Percentiles rank a stretch among this genome's conserved stretches.
These are phyloP conservation scores for Sorghum bicolor DNA, from an alignment of 176 grass and related monocot species.

Conservation along the genomic window DNA sequence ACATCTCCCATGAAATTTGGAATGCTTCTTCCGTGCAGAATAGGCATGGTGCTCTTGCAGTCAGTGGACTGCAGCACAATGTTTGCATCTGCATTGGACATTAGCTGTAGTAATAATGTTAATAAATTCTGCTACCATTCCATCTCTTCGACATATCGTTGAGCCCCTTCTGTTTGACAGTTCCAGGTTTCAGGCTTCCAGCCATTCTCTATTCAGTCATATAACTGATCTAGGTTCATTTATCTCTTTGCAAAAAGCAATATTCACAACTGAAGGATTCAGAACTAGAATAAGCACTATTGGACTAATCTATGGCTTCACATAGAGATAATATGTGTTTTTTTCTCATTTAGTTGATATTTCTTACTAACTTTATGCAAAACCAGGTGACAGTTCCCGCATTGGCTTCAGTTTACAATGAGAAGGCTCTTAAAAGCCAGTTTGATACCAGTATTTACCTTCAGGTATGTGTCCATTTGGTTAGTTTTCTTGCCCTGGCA, in stretches of 20 bases:
- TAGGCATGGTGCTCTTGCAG: neutral
- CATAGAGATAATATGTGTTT: neutral
- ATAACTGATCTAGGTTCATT: neutral
- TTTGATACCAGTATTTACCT: slow-evolving; percentile 99
- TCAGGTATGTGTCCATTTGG: slow-evolving; percentile 55
- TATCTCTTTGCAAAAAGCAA: neutral
- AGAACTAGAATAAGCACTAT: slow-evolving; percentile 13
- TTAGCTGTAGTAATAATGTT: slow-evolving; percentile 9
- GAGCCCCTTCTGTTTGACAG: neutral
- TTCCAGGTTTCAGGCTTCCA: neutral
- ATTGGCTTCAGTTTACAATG: slow-evolving; percentile 92
- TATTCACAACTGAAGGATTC: neutral
- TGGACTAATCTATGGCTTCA: neutral
- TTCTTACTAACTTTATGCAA: slow-evolving; percentile 9
- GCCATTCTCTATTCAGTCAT: neutral
- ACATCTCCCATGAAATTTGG: neutral
- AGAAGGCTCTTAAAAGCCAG: slow-evolving; percentile 96
- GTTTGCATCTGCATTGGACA: neutral
- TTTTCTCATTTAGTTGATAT: slow-evolving; percentile 10
- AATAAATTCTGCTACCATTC: neutral
- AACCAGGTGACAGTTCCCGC: slow-evolving; percentile 83
- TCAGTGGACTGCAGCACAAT: neutral
- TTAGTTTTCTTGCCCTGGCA: slow-evolving; percentile 1
- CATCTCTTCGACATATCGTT: neutral
- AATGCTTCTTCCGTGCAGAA: neutral